Conservation (phyloP, 2,329 filamentous ascomycete species). For the Diatrype stigma region DNA sequence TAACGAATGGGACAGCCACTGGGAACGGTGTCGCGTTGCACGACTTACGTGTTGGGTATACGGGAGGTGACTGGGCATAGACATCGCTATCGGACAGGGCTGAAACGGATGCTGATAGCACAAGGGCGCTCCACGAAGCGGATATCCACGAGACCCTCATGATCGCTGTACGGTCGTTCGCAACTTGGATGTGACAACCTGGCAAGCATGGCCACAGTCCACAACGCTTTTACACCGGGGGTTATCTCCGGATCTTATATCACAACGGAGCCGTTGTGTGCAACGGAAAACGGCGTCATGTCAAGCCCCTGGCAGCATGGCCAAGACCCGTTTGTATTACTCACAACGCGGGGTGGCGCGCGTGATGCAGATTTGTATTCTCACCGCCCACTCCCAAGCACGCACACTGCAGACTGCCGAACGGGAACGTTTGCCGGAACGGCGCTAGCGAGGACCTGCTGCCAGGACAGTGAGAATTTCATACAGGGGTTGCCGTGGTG, state of each 20-base stretch:
- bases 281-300: no score
- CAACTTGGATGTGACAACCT: not conserved
- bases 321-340: not conserved
- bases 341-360: not conserved
- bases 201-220: not conserved
- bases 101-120: constrained; percentile 10
- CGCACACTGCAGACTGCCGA: no score
- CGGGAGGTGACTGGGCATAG: constrained; percentile 24
- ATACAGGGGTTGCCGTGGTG: not conserved
- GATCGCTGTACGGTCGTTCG: not conserved
- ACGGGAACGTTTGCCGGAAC: not conserved
- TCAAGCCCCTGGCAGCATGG: no score
- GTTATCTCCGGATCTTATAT: not conserved
- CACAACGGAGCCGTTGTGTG: not conserved
- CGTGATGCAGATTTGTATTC: not conserved
- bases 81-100: constrained; percentile 5
- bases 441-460: not conserved
- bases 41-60: constrained; percentile 27
- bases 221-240: not conserved
- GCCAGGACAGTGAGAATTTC: not conserved
- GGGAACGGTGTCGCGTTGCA: not conserved
- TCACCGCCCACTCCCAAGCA: not conserved
- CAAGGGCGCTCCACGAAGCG: constrained; percentile 8
- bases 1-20: not conserved
- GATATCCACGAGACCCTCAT: constrained; percentile 14